phyloP scores from a whole-genome alignment of 768 basidiomycete species.

The Boletus pseudopeckii region DNA sequence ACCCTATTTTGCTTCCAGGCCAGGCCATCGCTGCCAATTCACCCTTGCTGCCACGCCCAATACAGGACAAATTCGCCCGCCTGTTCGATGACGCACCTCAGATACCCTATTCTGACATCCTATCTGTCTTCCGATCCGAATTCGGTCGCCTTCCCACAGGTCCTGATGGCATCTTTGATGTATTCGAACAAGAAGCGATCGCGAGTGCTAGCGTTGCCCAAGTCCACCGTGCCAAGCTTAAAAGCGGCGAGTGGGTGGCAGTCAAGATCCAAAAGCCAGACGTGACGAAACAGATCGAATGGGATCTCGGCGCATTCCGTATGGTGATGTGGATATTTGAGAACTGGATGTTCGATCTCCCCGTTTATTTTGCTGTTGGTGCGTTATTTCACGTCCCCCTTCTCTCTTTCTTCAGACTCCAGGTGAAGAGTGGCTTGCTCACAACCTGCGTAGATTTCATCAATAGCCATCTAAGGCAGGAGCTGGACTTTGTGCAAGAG shows the following conservation, averaged over 20 bases:
- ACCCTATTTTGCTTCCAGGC: slow-evolving; percentile 33
- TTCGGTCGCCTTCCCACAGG: slow-evolving; percentile 64
- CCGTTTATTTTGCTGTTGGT: slow-evolving; percentile 79
- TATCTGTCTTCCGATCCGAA: slow-evolving; percentile 63
- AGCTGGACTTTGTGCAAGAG: slow-evolving; percentile 81
- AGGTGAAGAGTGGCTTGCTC: neutral
- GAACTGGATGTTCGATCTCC: slow-evolving; percentile 79
- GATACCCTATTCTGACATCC: slow-evolving; percentile 68
- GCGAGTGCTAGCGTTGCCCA: slow-evolving; percentile 93
- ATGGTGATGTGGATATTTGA: slow-evolving; percentile 78
- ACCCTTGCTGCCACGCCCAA: slow-evolving; percentile 76
- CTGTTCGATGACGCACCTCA: slow-evolving; percentile 90
- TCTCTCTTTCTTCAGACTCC: neutral
- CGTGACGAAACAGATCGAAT: slow-evolving; percentile 81
- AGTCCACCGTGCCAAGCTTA: slow-evolving; percentile 76
- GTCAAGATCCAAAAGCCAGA: slow-evolving; percentile 94
- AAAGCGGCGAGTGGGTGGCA: slow-evolving; percentile 66
- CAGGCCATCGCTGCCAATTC: slow-evolving; percentile 86
- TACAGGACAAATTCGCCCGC: slow-evolving; percentile 76
- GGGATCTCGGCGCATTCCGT: slow-evolving; percentile 72
- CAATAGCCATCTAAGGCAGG: slow-evolving; percentile 74
- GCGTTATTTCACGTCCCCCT: slow-evolving; percentile 20
- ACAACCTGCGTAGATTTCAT: slow-evolving; percentile 56
- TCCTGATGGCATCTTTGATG: slow-evolving; percentile 71
- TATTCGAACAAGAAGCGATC: slow-evolving; percentile 71